These are phyloP conservation scores for Fragaria nilgerrensis DNA, from an alignment of 306 rosid genomes.

Conservation along the genomic window DNA sequence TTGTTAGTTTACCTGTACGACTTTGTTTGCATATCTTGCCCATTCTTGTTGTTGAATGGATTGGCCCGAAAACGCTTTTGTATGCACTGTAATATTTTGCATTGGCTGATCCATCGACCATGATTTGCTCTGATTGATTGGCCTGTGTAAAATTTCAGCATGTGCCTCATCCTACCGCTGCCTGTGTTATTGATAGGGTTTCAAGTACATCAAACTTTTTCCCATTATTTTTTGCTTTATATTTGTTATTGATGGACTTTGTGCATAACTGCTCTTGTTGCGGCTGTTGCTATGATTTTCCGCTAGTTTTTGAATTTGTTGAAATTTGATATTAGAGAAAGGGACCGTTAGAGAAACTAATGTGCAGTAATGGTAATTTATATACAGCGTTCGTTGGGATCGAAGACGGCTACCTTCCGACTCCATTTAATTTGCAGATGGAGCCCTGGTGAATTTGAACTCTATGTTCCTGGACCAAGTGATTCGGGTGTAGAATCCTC, in stretches of 20 bases:
- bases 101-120: background rate
- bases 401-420: slow-evolving; percentile 75
- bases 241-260: background rate
- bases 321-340: background rate
- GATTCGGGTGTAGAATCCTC: slow-evolving; percentile 74
- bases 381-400: slow-evolving; percentile 73
- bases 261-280: background rate
- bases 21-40: background rate
- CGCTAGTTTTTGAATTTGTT: background rate
- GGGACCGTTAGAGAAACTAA: too few relatives aligned
- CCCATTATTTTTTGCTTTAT: background rate
- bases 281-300: background rate
- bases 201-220: background rate
- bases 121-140: background rate
- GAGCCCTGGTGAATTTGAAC: slow-evolving; percentile 70
- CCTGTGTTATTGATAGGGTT: background rate
- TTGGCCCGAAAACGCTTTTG: background rate
- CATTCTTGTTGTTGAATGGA: background rate
- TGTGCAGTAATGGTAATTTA: slow-evolving; percentile 5
- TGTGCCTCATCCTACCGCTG: background rate
- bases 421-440: slow-evolving; percentile 80
- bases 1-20: background rate
- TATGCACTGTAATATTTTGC: too few relatives aligned
- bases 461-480: slow-evolving; percentile 58
- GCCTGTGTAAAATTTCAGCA: background rate